These are phyloP conservation scores for Lupinus albus DNA, from an alignment of 306 rosid species.

Conservation along the genomic window DNA sequence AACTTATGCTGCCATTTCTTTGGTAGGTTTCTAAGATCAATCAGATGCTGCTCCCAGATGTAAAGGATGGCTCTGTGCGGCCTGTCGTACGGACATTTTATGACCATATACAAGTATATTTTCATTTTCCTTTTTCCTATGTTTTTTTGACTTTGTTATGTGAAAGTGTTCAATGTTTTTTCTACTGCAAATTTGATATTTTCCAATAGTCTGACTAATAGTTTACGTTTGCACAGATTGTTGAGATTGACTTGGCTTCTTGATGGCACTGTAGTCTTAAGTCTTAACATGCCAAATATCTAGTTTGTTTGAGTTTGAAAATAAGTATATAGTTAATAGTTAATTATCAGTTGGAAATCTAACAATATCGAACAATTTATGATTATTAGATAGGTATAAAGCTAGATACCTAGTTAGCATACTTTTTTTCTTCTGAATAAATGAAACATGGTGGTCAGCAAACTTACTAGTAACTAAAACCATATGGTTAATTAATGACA, in stretches of 20 bases:
- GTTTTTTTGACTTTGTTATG: conserved; percentile 20
- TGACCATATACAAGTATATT: conserved; percentile 72
- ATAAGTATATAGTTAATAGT: neutral
- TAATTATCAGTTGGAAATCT: conserved; percentile 6
- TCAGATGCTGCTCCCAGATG: conserved; percentile 81
- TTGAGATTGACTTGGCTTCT: conserved; percentile 16
- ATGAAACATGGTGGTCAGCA: conserved; percentile 12
- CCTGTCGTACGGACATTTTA: conserved; percentile 83
- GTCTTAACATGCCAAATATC: conserved; percentile 5
- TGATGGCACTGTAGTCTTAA: neutral
- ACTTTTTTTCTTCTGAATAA: too few species aligned
- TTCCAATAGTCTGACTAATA: neutral
- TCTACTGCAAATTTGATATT: conserved; percentile 3
- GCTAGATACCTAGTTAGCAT: too few species aligned
- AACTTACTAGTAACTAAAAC: neutral
- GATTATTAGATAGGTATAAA: neutral
- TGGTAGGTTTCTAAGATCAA: conserved; percentile 83
- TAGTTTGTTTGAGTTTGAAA: conserved; percentile 24
- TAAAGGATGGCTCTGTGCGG: conserved; percentile 80
- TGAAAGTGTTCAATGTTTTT: conserved; percentile 14
- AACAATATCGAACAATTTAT: neutral
- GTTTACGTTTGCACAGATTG: neutral
- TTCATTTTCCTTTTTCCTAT: neutral
- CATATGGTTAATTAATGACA: conserved; percentile 13
- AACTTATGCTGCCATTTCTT: conserved; percentile 36